phyloP scores from a whole-genome alignment of 371 early-diverging fungal species.

The Cokeromyces recurvatus region DNA sequence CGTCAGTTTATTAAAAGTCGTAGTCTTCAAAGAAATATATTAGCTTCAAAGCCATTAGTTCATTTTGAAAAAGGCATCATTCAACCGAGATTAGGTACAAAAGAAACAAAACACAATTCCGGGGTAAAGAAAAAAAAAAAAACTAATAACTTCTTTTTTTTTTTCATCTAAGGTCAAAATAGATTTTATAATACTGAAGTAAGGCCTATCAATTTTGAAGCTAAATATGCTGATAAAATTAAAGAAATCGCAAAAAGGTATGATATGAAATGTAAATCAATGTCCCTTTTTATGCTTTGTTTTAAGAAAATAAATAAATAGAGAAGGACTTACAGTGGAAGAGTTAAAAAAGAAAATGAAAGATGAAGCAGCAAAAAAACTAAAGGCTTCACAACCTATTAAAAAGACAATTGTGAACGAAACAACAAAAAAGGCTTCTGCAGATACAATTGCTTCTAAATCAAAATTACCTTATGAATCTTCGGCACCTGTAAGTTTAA shows the following conservation, averaged over 20 bases:
- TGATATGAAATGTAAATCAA: no score
- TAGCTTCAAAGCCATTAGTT: no score
- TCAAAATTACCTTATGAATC: slow-evolving; percentile 36
- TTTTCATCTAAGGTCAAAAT: slow-evolving; percentile 3
- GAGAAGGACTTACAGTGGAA: slow-evolving; percentile 46
- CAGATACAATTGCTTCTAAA: slow-evolving; percentile 28
- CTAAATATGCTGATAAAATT: slow-evolving; percentile 72
- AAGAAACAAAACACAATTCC: neutral
- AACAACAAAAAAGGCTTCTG: slow-evolving; percentile 20
- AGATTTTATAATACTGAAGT: slow-evolving; percentile 14
- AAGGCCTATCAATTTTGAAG: slow-evolving; percentile 47
- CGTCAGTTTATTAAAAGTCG: no score
- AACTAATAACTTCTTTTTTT: no score
- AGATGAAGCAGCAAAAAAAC: slow-evolving; percentile 26
- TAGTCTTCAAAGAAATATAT: neutral
- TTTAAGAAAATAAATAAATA: slow-evolving; percentile 12
- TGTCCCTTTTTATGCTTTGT: no score
- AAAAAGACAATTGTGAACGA: slow-evolving; percentile 12
- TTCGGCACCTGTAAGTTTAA: slow-evolving; percentile 41
- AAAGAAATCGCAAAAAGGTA: slow-evolving; percentile 60
- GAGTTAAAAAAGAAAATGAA: slow-evolving; percentile 46
- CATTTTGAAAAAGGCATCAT: no score
- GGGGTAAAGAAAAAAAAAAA: neutral
- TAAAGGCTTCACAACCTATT: slow-evolving; percentile 18
- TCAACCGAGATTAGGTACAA: neutral